Conservation (phyloP, 805 yeast species). For the Pichia sporocuriosa region DNA sequence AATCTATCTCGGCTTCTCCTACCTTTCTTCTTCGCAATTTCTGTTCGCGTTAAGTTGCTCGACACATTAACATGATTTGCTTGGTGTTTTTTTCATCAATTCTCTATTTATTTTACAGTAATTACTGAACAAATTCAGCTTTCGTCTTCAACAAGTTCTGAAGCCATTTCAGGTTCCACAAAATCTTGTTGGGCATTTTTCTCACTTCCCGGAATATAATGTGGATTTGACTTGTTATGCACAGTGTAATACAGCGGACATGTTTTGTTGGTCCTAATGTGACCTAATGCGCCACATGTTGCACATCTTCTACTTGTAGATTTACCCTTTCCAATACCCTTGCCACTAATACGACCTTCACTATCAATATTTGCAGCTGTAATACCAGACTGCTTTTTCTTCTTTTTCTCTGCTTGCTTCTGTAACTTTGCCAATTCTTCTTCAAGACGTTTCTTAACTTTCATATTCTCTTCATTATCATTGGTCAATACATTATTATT, state of each 20-base stretch:
- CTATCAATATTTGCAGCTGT: constrained; percentile 31
- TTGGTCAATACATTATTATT: constrained; percentile 55
- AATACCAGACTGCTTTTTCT: constrained; percentile 27
- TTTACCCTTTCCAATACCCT: constrained; percentile 67
- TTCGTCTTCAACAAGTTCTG: too few relatives aligned
- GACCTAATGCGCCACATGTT: constrained; percentile 93
- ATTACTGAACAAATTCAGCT: too few relatives aligned
- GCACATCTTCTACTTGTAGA: constrained; percentile 80
- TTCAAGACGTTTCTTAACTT: constrained; percentile 69
- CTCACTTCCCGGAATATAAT: constrained; percentile 29
- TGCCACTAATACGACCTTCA: constrained; percentile 44
- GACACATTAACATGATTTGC: too few relatives aligned
- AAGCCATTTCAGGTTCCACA: too few relatives aligned
- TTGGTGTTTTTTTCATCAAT: too few relatives aligned
- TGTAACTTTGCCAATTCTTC: constrained; percentile 79
- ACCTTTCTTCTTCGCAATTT: too few relatives aligned
- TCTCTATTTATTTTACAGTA: too few relatives aligned
- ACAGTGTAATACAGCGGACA: constrained; percentile 76
- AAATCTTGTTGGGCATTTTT: constrained; percentile 12
- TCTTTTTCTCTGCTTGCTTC: constrained; percentile 56
- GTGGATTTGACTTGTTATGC: constrained; percentile 31
- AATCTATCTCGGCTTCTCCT: too few relatives aligned
- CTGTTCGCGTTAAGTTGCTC: too few relatives aligned
- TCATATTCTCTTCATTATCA: constrained; percentile 76
- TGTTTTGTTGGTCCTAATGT: constrained; percentile 82